Percentiles rank a stretch among this genome's conserved stretches.
phyloP scores from a whole-genome alignment of 306 rosid genomes.

The Astragalus membranaceus region DNA sequence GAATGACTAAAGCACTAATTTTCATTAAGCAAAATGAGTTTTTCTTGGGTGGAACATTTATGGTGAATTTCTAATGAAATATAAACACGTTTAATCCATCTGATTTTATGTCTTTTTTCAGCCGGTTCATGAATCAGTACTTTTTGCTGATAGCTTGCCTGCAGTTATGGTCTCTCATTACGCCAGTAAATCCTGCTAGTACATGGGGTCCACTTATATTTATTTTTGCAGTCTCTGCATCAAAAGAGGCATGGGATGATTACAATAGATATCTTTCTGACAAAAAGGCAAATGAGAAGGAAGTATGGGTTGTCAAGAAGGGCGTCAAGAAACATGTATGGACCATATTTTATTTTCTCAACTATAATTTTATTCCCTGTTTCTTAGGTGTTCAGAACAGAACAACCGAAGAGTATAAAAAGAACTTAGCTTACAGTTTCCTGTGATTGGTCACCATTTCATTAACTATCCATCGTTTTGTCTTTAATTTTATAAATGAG shows the following conservation, averaged over 20 bases:
- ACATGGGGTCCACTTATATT: constrained; percentile 99
- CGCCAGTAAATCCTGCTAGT: constrained; percentile 99
- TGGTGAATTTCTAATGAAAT: constrained; percentile 9
- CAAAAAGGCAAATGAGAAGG: constrained; percentile 93
- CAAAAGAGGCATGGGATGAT: constrained; percentile 99
- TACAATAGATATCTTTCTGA: constrained; percentile 91
- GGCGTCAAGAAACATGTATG: constrained; percentile 77
- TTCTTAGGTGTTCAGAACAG: constrained; percentile 12
- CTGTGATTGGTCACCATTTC: constrained; percentile 9
- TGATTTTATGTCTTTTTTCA: constrained; percentile 35
- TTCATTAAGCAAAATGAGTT: background rate
- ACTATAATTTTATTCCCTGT: background rate
- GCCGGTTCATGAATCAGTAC: constrained; percentile 99
- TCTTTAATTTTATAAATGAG: background rate
- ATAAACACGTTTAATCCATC: constrained; percentile 18
- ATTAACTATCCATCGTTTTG: background rate
- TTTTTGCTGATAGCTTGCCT: constrained; percentile 97
- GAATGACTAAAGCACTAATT: background rate
- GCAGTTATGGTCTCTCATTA: constrained; percentile 95
- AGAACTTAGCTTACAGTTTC: constrained; percentile 7
- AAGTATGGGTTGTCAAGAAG: constrained; percentile 86
- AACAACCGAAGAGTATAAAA: constrained; percentile 1
- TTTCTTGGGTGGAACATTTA: background rate
- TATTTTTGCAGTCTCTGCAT: constrained; percentile 94
- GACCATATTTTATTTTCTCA: background rate